Conservation (phyloP, 106 monocot species). For the Alisma plantagoaquatica region DNA sequence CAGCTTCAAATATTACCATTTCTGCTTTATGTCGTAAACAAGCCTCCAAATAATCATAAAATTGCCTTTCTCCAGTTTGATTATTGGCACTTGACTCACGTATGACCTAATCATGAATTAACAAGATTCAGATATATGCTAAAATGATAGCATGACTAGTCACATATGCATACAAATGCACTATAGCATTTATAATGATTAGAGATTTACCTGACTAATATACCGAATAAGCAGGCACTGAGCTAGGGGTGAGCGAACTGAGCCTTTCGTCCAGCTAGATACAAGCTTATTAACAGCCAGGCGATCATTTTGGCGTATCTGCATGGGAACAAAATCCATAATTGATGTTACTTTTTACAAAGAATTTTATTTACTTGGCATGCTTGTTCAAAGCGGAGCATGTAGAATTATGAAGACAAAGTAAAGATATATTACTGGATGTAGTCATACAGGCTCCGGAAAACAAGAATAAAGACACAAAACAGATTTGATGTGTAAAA, state of each 20-base stretch:
- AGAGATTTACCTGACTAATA: slow-evolving; percentile 95
- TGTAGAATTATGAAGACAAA: too few relatives aligned
- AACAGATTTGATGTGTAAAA: too few relatives aligned
- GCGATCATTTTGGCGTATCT: slow-evolving; percentile 98
- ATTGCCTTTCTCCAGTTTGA: slow-evolving; percentile 82
- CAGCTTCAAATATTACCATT: slow-evolving; percentile 98
- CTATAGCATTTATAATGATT: background rate
- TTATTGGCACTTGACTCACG: slow-evolving; percentile 54
- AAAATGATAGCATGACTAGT: too few relatives aligned
- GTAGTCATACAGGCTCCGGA: too few relatives aligned
- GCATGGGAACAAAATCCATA: too few relatives aligned
- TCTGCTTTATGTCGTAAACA: slow-evolving; percentile 95
- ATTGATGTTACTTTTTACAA: too few relatives aligned
- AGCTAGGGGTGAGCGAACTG: slow-evolving; percentile 91
- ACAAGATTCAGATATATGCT: too few relatives aligned
- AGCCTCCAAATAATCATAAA: slow-evolving; percentile 87
- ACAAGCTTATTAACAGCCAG: slow-evolving; percentile 95
- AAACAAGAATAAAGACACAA: too few relatives aligned
- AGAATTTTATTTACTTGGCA: too few relatives aligned
- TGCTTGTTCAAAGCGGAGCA: too few relatives aligned
- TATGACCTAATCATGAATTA: slow-evolving; percentile 51
- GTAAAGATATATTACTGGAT: too few relatives aligned
- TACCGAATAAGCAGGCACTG: slow-evolving; percentile 95
- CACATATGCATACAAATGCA: background rate
- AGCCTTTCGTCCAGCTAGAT: slow-evolving; percentile 80